Conservation (phyloP, 805 yeast species). For the Spathaspora hagerdaliae region DNA sequence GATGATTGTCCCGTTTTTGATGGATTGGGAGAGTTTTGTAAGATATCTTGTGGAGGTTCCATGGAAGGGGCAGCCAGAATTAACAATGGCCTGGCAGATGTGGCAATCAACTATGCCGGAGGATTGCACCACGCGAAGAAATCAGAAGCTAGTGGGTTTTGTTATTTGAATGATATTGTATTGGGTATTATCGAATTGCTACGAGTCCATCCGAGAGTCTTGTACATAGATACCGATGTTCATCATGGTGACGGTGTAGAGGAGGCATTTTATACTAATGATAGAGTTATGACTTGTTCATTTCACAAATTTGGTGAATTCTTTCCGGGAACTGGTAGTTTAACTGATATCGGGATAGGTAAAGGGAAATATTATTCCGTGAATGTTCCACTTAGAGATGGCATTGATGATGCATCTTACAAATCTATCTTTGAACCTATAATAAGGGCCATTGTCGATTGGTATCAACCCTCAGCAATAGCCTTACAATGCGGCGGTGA, state of each 20-base stretch:
- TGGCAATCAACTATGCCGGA: slow-evolving; percentile 95
- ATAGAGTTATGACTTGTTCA: slow-evolving; percentile 93
- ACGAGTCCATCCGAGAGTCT: slow-evolving; percentile 85
- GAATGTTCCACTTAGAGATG: slow-evolving; percentile 91
- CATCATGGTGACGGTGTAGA: slow-evolving; percentile 99
- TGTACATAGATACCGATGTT: slow-evolving; percentile 90
- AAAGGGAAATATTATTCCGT: slow-evolving; percentile 86
- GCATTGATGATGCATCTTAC: slow-evolving; percentile 88
- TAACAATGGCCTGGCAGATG: slow-evolving; percentile 83
- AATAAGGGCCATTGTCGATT: slow-evolving; percentile 67
- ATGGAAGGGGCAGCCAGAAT: slow-evolving; percentile 92
- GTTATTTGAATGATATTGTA: slow-evolving; percentile 93
- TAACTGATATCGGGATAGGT: slow-evolving; percentile 87
- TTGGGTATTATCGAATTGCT: slow-evolving; percentile 81
- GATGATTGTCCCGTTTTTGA: slow-evolving; percentile 96
- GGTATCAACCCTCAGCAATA: slow-evolving; percentile 93
- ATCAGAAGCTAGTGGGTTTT: slow-evolving; percentile 91
- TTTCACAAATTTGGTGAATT: slow-evolving; percentile 96
- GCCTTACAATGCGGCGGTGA: slow-evolving; percentile 98
- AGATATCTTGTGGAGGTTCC: slow-evolving; percentile 90
- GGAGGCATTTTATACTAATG: slow-evolving; percentile 93
- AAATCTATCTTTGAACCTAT: slow-evolving; percentile 88
- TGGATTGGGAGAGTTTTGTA: slow-evolving; percentile 88
- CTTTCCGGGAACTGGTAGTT: slow-evolving; percentile 96
- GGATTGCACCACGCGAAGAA: slow-evolving; percentile 98